These are phyloP conservation scores for Penicillium coffeae DNA, from an alignment of 495 filamentous ascomycete genomes.

Conservation along the genomic window DNA sequence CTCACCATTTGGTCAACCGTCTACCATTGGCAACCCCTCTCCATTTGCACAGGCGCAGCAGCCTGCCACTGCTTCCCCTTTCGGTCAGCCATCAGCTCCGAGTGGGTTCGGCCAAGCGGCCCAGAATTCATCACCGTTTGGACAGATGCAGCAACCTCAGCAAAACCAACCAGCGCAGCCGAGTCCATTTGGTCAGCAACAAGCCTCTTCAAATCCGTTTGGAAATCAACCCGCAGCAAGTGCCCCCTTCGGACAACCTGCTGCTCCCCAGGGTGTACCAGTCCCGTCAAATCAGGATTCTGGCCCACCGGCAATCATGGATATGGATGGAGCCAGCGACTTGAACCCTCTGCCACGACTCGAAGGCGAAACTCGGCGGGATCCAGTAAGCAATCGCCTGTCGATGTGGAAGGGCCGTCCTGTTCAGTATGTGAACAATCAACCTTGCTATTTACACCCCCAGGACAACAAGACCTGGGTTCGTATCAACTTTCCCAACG, in stretches of 20 bases:
- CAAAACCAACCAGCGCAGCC: conserved; percentile 11
- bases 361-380: conserved; percentile 33
- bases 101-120: conserved; percentile 26
- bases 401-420: conserved; percentile 52
- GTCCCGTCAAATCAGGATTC: conserved; percentile 12
- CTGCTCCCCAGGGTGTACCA: conserved; percentile 17
- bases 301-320: conserved; percentile 30
- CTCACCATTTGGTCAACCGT: conserved; percentile 17
- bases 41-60: conserved; percentile 13
- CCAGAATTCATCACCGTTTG: conserved; percentile 12
- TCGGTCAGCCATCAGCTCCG: conserved; percentile 18
- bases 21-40: conserved; percentile 2
- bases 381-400: conserved; percentile 35
- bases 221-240: conserved; percentile 19
- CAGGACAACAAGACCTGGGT: conserved; percentile 46
- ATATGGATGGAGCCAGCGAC: conserved; percentile 25
- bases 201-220: conserved; percentile 11
- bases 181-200: conserved; percentile 38
- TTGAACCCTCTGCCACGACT: conserved; percentile 37
- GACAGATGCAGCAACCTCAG: conserved; percentile 10
- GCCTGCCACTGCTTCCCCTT: conserved; percentile 18
- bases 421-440: conserved; percentile 47
- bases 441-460: conserved; percentile 47
- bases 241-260: conserved; percentile 29
- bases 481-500: conserved; percentile 66